Conservation (phyloP, 1,139 yeast species). For the Taiozyma sp. region DNA sequence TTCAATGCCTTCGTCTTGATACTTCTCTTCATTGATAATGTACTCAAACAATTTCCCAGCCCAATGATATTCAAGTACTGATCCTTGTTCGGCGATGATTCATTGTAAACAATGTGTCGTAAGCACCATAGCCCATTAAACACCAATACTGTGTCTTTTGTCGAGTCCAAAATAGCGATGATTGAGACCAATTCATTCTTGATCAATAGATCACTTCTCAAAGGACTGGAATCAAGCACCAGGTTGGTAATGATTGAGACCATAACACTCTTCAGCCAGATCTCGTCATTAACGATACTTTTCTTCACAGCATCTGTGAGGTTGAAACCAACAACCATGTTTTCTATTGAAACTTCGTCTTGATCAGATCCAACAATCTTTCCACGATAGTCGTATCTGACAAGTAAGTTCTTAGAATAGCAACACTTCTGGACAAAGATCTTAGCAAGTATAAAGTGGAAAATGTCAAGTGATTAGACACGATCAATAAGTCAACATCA, state of each 20-base stretch:
- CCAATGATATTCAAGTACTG: slow-evolving; percentile 42
- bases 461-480: slow-evolving; percentile 28
- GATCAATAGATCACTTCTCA: slow-evolving; percentile 53
- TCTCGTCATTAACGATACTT: slow-evolving; percentile 28
- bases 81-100: slow-evolving; percentile 20
- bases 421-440: slow-evolving; percentile 71
- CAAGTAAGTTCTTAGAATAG: slow-evolving; percentile 63
- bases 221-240: slow-evolving; percentile 75
- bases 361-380: slow-evolving; percentile 38
- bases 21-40: slow-evolving; percentile 35
- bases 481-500: slow-evolving; percentile 1
- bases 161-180: slow-evolving; percentile 34
- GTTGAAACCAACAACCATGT: background rate
- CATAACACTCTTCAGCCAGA: slow-evolving; percentile 50
- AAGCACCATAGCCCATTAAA: slow-evolving; percentile 52
- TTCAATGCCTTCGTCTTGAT: slow-evolving; percentile 46
- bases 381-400: slow-evolving; percentile 53
- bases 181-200: slow-evolving; percentile 50
- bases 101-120: slow-evolving; percentile 48
- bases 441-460: slow-evolving; percentile 55
- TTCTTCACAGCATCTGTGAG: slow-evolving; percentile 12
- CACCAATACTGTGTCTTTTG: slow-evolving; percentile 31
- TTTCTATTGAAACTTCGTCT: slow-evolving; percentile 24
- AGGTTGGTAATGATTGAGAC: slow-evolving; percentile 74
- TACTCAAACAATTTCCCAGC: slow-evolving; percentile 45